Base-by-base conservation (phyloP, 805 yeast species). In the Saccharomycopsis sp. region DNA sequence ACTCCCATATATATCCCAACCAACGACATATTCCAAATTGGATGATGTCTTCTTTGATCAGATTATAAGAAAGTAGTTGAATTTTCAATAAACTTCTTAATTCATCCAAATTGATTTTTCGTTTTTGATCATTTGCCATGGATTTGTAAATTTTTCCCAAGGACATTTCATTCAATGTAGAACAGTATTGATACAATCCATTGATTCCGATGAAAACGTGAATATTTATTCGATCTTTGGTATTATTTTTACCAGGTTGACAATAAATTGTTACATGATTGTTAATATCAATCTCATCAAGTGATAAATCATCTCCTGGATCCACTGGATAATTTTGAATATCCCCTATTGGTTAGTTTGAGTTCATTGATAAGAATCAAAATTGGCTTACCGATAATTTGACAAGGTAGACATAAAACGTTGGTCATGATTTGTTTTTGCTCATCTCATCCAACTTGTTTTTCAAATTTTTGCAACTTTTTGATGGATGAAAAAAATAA, bases 271-370 rank as follows among this genome's bases (percentile, higher is more conserved):
- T 21, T 3, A 36, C 44, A 10, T 6, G 8, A 6, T 14, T 10
- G 20, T 40, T 40, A 21, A 36, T 9, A 19, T 40, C 44, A 21
- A 40, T 14, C 5, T 40, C 36, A 8, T 35, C 34, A 21, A 28
- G 14, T 5, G 10, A 5, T 28, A 14, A 28, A 28, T n/a, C 13
- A 5, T n/a, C 15, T 28, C 13, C 31, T 9, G 13, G 15, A 28
- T 10, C 10, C 15, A 23, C 10, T 23, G 26, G 6, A 10, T 23
- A 10, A 8, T 6, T 23, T 28, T 10, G 31, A 10, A 9, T 5
- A 5, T 28, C 2, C 31, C 15, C 13, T 10, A 10, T 9, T 28
- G 5, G 31, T n/a, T 28, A 10, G 10, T 10, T 10, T 10, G 31
- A 8, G 15, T 28, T 28, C 31, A 28, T 10, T 5, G 10, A 8